Evolutionary conservation across 1,284 basidiomycete species (phyloP), one percentile per base, ranked within the genome.

Genomic region (Malassezia restricta): DNA sequence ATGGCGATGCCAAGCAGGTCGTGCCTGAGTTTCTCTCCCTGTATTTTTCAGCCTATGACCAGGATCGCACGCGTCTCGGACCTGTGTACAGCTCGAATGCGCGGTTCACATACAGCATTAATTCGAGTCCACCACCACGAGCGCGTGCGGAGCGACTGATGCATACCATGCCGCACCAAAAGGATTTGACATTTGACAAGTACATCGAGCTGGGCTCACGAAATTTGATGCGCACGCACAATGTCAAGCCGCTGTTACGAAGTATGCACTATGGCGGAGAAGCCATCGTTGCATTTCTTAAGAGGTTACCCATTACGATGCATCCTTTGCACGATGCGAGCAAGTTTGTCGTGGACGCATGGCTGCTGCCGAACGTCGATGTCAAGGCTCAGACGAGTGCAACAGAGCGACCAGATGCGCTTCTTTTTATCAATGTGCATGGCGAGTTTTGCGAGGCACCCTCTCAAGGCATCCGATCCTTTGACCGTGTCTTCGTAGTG

Each of bases 401-500:
- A 12, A 47, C 56, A 20, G 62, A 47, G 78, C 75, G 71, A 11
- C 75, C 74, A 5, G 74, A 76, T 35, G 76, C 77, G 6, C 74
- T 78, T 46, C 75, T 98, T 46, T 83, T 92, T 65, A 79, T 92
- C 58, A 82, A 81, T 49, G 79, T 96, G 30, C 89, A 96, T 71
- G 92, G 92, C 6, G 84, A 96, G 72, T 94, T 91, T 69, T 79
- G 79, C 45, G 92, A 98, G 79, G 74, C 68, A 35, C 76, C 77
- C 3, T 68, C 69, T 24, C 66, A 75, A 37, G 89, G 87, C 8
- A 76, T 89, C 27, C 82, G 92, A 40, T 94, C 90, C 6, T 98
- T 98, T 73, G 89, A 94, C 70, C 81, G 92, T 46, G 83, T 86
- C 0, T 94, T 96, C 68, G 79, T 95, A 45, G 78, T 98, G 9